phyloP scores from a whole-genome alignment of 495 filamentous ascomycete genomes.

The Talaromyces wortmannii region DNA sequence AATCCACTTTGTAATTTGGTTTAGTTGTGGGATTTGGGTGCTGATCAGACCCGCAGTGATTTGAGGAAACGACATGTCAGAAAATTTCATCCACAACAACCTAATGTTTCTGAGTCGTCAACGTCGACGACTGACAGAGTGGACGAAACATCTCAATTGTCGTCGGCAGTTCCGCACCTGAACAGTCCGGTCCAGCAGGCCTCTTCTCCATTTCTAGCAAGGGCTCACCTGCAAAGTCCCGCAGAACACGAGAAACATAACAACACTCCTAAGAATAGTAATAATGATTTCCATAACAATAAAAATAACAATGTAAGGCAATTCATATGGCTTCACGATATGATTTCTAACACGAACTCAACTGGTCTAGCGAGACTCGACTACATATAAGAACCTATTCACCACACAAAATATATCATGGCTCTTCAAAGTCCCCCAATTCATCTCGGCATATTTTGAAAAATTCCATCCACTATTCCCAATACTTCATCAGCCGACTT shows the following conservation, averaged over 20 bases:
- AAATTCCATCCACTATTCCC: constrained; percentile 11
- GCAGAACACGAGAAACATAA: no score
- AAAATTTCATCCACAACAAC: background rate
- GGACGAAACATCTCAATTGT: background rate
- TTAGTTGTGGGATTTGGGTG: background rate
- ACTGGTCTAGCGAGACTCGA: background rate
- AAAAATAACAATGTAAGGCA: background rate
- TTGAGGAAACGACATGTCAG: background rate
- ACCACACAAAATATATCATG: background rate
- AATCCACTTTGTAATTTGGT: background rate
- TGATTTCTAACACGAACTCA: no score
- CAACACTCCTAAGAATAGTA: no score
- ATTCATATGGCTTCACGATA: background rate
- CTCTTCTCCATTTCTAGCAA: background rate
- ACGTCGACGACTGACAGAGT: background rate
- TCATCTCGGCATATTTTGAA: constrained; percentile 9
- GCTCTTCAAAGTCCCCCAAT: background rate
- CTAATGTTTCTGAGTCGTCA: background rate
- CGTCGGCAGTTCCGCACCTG: background rate
- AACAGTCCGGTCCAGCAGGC: background rate
- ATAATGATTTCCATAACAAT: background rate
- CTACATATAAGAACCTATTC: background rate
- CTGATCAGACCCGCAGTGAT: background rate
- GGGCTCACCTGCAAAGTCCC: background rate
- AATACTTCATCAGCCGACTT: constrained; percentile 8